phyloP scores from a whole-genome alignment of 2,329 filamentous ascomycete species.

The Incumbomyces lentus region DNA sequence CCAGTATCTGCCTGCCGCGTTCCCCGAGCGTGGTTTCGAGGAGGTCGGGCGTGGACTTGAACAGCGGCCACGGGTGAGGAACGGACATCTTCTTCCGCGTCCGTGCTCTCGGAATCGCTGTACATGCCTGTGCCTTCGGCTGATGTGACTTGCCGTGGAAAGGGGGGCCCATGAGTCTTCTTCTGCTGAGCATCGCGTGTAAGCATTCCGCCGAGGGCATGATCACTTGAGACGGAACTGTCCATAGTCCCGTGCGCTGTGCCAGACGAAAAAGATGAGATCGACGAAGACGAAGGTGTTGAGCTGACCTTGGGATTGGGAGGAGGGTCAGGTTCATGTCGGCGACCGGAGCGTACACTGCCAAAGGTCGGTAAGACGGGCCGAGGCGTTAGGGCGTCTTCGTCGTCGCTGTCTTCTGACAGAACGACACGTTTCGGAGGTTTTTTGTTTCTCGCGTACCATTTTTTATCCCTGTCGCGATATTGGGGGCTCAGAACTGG shows the following conservation, averaged over 20 bases:
- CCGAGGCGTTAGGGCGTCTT: constrained; percentile 48
- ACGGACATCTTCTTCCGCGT: constrained; percentile 8
- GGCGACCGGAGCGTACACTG: constrained; percentile 39
- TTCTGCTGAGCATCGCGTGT: constrained; percentile 31
- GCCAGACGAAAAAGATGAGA: constrained; percentile 26
- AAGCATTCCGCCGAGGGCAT: constrained; percentile 41
- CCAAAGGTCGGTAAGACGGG: constrained; percentile 53
- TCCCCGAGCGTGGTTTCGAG: background rate
- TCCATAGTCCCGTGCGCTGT: constrained; percentile 26
- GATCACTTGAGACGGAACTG: constrained; percentile 40
- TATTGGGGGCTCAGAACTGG: constrained; percentile 22
- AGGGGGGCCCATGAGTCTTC: constrained; percentile 44
- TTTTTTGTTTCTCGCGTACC: constrained; percentile 29
- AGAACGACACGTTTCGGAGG: constrained; percentile 19
- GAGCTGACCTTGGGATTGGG: constrained; percentile 31
- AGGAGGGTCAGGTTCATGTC: constrained; percentile 29
- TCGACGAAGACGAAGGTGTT: constrained; percentile 21
- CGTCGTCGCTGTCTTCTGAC: constrained; percentile 39
- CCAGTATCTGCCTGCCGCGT: constrained; percentile 14
- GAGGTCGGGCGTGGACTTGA: background rate
- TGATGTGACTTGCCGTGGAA: constrained; percentile 61
- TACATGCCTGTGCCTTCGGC: constrained; percentile 55
- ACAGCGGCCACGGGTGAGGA: background rate
- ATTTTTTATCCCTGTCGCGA: constrained; percentile 23
- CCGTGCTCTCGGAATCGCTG: constrained; percentile 43